Base-by-base conservation (phyloP, 768 basidiomycete genomes). In the Boletus rubropictus region DNA sequence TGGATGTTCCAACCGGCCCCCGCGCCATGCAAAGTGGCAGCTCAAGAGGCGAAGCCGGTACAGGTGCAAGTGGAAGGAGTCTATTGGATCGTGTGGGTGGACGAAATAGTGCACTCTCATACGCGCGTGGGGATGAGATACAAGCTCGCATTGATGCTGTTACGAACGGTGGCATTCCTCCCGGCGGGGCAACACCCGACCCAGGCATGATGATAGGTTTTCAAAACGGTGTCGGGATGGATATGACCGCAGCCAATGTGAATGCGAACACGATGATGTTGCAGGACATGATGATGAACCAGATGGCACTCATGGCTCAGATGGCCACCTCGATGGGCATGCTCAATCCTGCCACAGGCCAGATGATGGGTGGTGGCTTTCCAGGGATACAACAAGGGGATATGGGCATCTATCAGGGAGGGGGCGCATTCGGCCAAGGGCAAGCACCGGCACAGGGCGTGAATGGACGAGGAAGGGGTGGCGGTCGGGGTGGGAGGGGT, bases 261-360 rank as follows among this genome's bases (percentile, higher is more conserved):
- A 89, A 61, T 67, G 46, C 76, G 38, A 89, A 83, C 56, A 83
- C 86, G 33, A 54, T 88, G 50, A 68, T 85, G 67, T 66, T 94
- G 55, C 91, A 92, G 66, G 90, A 90, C 62, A 84, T 93, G 77
- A 83, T 93, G 81, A 83, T 88, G 79, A 87, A 79, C 64, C 86
- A 92, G 63, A 89, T 90, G 86, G 85, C 89, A 22, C 75, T 94
- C 59, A 93, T 94, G 92, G 82, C 86, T 46, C 90, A 93, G 69
- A 88, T 95, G 82, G 87, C 88, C 34, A 76, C 81, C 25, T 82
- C 80, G 29, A 85, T 91, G 79, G 87, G 84, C 24, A 84, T 90
- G 64, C 74, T 88, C 54, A 80, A 78, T 56, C 78, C 82, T 11
- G 60, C 68, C 20, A 71, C 75, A 9, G 80, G 75, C 8, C 81